Conservation (phyloP, 768 basidiomycete species). For the Bullera alba region DNA sequence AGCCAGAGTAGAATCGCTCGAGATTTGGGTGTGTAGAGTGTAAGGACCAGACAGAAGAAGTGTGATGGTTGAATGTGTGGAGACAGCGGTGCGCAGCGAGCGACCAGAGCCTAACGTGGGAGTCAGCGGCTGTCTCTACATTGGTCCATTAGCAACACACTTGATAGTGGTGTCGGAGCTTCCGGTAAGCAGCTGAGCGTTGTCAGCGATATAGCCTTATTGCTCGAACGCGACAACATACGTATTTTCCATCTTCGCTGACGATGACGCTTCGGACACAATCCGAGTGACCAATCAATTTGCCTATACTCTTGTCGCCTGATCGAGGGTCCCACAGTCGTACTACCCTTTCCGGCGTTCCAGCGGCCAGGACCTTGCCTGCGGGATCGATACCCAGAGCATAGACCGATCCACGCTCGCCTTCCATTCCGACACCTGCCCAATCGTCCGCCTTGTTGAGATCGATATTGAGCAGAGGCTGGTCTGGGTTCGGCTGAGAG, state of each 20-base stretch:
- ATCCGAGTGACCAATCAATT: slow-evolving; percentile 93
- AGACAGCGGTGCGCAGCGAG: slow-evolving; percentile 75
- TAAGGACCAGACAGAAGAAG: slow-evolving; percentile 84
- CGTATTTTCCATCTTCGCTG: slow-evolving; percentile 84
- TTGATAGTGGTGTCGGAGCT: slow-evolving; percentile 47
- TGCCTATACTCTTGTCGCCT: slow-evolving; percentile 64
- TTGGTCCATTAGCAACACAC: slow-evolving; percentile 11
- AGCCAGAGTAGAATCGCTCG: slow-evolving; percentile 88
- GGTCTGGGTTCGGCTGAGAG: slow-evolving; percentile 30
- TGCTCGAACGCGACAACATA: slow-evolving; percentile 48
- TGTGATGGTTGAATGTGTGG: slow-evolving; percentile 93
- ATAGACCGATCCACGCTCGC: slow-evolving; percentile 43
- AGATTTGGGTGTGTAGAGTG: slow-evolving; percentile 80
- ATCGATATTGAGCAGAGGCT: slow-evolving; percentile 39
- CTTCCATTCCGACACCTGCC: slow-evolving; percentile 32
- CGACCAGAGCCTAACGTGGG: slow-evolving; percentile 88
- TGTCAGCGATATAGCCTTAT: background rate
- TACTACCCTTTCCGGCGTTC: slow-evolving; percentile 84
- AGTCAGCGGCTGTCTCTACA: background rate
- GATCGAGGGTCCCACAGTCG: slow-evolving; percentile 88
- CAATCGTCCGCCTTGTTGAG: slow-evolving; percentile 31
- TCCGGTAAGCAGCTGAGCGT: slow-evolving; percentile 41
- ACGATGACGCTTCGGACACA: slow-evolving; percentile 86
- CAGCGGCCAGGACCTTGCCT: slow-evolving; percentile 75
- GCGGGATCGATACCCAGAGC: slow-evolving; percentile 53